A percentile compares a stretch with the other conserved stretches of the same genome.
Evolutionary conservation across 1,284 basidiomycete genomes (phyloP).

Genomic region (Amylostereum chailletii): DNA sequence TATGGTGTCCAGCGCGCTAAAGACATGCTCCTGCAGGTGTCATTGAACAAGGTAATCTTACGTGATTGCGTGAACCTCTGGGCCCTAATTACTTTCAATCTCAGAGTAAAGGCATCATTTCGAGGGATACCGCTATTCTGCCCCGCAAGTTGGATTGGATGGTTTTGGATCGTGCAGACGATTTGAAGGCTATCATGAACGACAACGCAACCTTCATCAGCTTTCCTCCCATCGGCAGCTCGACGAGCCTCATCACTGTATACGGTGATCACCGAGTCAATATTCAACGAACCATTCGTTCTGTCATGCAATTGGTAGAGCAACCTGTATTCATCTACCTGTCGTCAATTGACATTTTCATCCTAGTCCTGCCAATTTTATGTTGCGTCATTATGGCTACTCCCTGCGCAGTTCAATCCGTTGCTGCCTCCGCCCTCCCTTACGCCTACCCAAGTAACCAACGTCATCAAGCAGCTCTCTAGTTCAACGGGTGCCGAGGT

Average conservation of each 20-base stretch:
- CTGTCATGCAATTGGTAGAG: conserved; percentile 90
- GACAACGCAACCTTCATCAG: conserved; percentile 96
- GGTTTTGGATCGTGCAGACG: conserved; percentile 87
- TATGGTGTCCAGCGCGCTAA: conserved; percentile 92
- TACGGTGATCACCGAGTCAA: conserved; percentile 93
- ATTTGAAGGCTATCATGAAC: conserved; percentile 86
- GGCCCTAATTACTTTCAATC: conserved; percentile 6
- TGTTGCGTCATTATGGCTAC: conserved; percentile 91
- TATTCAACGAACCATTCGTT: conserved; percentile 91
- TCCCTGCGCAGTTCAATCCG: conserved; percentile 90
- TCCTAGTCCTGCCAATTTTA: conserved; percentile 89
- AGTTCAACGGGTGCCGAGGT: conserved; percentile 87
- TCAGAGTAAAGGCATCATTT: conserved; percentile 88
- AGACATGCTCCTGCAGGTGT: conserved; percentile 90
- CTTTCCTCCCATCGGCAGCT: conserved; percentile 86
- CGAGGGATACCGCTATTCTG: conserved; percentile 87
- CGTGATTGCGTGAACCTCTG: not conserved
- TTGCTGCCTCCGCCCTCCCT: conserved; percentile 77
- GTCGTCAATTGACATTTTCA: not conserved
- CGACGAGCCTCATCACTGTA: conserved; percentile 87
- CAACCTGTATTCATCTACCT: not conserved
- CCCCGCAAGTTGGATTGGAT: conserved; percentile 99
- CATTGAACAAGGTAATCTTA: conserved; percentile 68
- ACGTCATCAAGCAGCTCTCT: conserved; percentile 82
- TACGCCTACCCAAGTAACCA: conserved; percentile 79